These are phyloP conservation scores for Chaetoceros muelleri DNA, from an alignment of 108 stramenopile genomes.

Conservation along the genomic window DNA sequence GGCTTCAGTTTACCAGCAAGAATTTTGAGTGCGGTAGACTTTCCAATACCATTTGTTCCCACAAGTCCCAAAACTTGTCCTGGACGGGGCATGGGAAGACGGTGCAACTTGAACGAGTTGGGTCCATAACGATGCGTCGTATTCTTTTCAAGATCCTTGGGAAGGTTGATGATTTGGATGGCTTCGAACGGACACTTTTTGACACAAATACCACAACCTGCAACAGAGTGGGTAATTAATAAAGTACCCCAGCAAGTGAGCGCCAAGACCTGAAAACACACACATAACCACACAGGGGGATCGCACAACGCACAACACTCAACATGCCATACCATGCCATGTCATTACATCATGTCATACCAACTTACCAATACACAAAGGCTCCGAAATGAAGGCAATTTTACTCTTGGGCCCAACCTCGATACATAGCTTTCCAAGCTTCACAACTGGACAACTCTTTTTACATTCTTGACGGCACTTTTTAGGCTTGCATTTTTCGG, in stretches of 20 bases:
- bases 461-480: conserved; percentile 96
- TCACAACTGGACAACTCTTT: conserved; percentile 91
- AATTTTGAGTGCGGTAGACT: conserved; percentile 92
- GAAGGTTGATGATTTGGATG: conserved; percentile 96
- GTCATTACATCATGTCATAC: not conserved
- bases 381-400: conserved; percentile 85
- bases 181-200: conserved; percentile 99
- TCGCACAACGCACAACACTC: too few species aligned
- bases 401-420: conserved; percentile 88
- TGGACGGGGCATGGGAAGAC: conserved; percentile 96
- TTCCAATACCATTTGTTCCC: conserved; percentile 98
- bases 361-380: conserved; percentile 76
- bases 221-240: too few species aligned
- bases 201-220: conserved; percentile 97
- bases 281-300: too few species aligned
- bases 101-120: conserved; percentile 98
- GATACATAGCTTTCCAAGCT: conserved; percentile 94
- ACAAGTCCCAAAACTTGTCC: conserved; percentile 96
- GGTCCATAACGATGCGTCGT: conserved; percentile 99
- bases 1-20: conserved; percentile 98
- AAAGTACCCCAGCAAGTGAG: too few species aligned
- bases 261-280: too few species aligned
- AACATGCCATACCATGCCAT: not conserved
- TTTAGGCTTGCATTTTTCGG: conserved; percentile 94
- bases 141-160: conserved; percentile 90